Evolutionary conservation across 2,329 filamentous ascomycete species (phyloP).

Genomic region (Monosporascus sp.): DNA sequence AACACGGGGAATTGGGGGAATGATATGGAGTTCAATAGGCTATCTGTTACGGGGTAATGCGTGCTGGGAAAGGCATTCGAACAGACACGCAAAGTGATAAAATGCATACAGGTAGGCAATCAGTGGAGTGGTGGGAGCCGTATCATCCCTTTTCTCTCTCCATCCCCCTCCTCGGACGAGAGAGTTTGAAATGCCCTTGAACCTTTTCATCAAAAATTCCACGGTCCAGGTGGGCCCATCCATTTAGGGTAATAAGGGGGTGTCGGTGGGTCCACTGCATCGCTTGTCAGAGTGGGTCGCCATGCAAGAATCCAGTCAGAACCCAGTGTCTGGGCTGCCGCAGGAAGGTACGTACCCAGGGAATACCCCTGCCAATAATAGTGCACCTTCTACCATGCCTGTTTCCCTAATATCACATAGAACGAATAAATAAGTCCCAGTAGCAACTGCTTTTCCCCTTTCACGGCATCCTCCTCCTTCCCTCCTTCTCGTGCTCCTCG

Average conservation of each 20-base stretch:
- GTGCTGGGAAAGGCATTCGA: too few relatives aligned
- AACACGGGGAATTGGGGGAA: too few relatives aligned
- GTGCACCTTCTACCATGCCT: conserved; percentile 9
- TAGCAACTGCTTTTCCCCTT: conserved; percentile 19
- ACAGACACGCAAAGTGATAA: too few relatives aligned
- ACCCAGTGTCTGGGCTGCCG: not conserved
- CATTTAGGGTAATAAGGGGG: not conserved
- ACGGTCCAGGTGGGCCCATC: not conserved
- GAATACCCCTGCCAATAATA: not conserved
- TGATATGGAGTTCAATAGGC: too few relatives aligned
- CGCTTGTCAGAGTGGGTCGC: not conserved
- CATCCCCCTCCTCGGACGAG: not conserved
- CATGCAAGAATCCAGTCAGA: not conserved
- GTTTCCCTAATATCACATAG: conserved; percentile 21
- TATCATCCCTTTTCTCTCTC: too few relatives aligned
- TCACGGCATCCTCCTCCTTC: conserved; percentile 16
- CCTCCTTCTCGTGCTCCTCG: conserved; percentile 24
- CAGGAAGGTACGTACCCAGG: not conserved
- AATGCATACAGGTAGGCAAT: too few relatives aligned
- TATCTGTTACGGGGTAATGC: too few relatives aligned
- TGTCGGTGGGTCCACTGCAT: not conserved
- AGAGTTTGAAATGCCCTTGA: not conserved
- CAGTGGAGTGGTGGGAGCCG: too few relatives aligned
- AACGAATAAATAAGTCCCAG: conserved; percentile 30
- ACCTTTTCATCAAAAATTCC: not conserved